Evolutionary conservation across 2,329 filamentous ascomycete species (phyloP), one percentile per base, ranked within the genome.

Genomic region (Capronia epimyces): DNA sequence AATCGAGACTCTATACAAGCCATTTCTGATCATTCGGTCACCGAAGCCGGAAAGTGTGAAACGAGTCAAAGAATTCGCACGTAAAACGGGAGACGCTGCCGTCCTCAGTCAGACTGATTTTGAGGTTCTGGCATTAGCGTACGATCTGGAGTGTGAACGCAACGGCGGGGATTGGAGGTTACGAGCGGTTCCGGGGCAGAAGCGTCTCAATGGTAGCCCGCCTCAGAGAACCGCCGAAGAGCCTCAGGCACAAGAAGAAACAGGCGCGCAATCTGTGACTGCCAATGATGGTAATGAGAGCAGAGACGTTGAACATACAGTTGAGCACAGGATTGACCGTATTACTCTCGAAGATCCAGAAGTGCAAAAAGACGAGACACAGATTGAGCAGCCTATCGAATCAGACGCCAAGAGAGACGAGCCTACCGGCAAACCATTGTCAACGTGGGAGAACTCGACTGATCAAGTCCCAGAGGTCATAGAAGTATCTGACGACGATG

Each of bases 101-200:
- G 91, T 96, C 1, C 73, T 98, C 52, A 96, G 90, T 70, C 82
- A 79, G 65, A 86, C 89, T 1, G 93, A 98, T 81, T 74, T 97
- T 54, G 86, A 94, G 60, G 79, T 98, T 34, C 74, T 97, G 64
- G 93, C 91, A 7, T 74, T 98, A 49, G 86, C 89, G 1, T 97
- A 97, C 67, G 93, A 98, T 67, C 67, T 97, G n/a, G 91, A 97
- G 63, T 86, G 87, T 63, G 90, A 97, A 73, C 76, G 84, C 52
- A 94, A 95, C 66, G 82, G 83, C n/a, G 90, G 90, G 1, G 84
- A 95, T 66, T 95, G 88, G 86, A 80, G 90, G 53, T 64, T 96
- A 67, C 78, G 90, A 55, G 87, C 79, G 51, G 78, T 80, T 2
- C 91, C 91, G 0, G 86, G 83, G 1, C 89, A 95, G 67, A 90